phyloP scores from a whole-genome alignment of 306 rosid species.

The Styphnolobium japonicum region DNA sequence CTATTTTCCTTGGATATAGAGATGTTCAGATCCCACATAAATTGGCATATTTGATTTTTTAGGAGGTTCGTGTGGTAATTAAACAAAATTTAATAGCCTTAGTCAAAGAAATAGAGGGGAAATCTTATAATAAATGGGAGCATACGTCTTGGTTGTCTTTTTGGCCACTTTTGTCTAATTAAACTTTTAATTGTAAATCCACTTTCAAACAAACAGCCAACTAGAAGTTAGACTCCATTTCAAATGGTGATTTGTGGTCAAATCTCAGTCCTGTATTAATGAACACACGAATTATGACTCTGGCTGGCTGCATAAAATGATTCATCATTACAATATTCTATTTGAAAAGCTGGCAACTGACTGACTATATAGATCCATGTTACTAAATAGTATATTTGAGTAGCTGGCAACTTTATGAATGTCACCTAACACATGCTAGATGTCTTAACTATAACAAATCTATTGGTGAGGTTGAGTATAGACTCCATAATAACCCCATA shows the following conservation, averaged over 20 bases:
- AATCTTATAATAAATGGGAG: background rate
- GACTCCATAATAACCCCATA: background rate
- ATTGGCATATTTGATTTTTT: constrained; percentile 5
- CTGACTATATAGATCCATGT: background rate
- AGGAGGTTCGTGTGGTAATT: background rate
- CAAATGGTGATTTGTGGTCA: constrained; percentile 10
- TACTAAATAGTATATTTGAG: background rate
- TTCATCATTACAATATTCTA: constrained; percentile 12
- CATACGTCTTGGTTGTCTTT: background rate
- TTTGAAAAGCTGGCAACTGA: constrained; percentile 11
- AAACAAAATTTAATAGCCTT: background rate
- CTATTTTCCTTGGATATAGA: background rate
- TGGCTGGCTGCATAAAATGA: constrained; percentile 9
- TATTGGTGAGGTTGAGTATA: constrained; percentile 18
- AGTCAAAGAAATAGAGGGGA: background rate
- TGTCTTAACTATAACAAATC: background rate
- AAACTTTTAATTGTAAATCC: background rate
- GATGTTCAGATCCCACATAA: background rate
- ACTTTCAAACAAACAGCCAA: constrained; percentile 3
- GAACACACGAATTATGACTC: background rate
- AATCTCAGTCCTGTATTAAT: background rate
- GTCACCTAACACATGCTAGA: constrained; percentile 14
- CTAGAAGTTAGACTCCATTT: background rate
- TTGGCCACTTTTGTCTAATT: constrained; percentile 15
- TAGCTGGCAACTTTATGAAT: constrained; percentile 5